A percentile compares a stretch with the other conserved stretches of the same genome.
Evolutionary conservation across 139 green algal genomes (phyloP).

Genomic region (Picochlorum sp.): DNA sequence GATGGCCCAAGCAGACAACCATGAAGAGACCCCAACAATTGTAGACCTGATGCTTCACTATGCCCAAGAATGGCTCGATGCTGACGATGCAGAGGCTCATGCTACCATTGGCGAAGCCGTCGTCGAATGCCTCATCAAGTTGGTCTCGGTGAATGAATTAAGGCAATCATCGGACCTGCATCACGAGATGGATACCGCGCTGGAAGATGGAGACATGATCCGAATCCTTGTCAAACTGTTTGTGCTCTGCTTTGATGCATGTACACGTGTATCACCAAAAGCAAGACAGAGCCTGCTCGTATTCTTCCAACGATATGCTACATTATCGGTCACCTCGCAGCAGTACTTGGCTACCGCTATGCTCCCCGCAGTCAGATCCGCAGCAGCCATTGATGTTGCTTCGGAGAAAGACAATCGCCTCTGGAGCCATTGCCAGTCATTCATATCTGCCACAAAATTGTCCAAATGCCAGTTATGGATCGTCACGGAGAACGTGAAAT

Average conservation of each 20-base stretch:
- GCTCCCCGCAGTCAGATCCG: slow-evolving; percentile 28
- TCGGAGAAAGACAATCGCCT: slow-evolving; percentile 3
- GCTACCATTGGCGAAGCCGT: slow-evolving; percentile 11
- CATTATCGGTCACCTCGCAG: slow-evolving; percentile 11
- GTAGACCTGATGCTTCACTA: slow-evolving; percentile 29
- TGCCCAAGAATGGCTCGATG: slow-evolving; percentile 20
- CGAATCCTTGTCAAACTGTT: slow-evolving; percentile 35
- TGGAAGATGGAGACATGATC: slow-evolving; percentile 24
- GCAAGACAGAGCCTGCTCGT: slow-evolving; percentile 44
- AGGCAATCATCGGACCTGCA: not conserved
- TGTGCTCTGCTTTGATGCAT: slow-evolving; percentile 35
- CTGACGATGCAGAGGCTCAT: not conserved
- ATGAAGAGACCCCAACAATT: slow-evolving; percentile 13
- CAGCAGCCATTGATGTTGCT: slow-evolving; percentile 14
- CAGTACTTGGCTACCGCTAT: slow-evolving; percentile 29
- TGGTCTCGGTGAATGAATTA: slow-evolving; percentile 29
- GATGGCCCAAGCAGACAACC: not conserved
- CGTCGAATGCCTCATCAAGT: slow-evolving; percentile 32
- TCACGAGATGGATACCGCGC: slow-evolving; percentile 5
- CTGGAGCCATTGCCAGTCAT: slow-evolving; percentile 23
- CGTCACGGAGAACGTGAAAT: slow-evolving; percentile 10
- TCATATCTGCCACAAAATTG: slow-evolving; percentile 25
- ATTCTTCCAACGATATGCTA: slow-evolving; percentile 48
- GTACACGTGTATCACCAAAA: slow-evolving; percentile 19
- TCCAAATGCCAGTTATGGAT: slow-evolving; percentile 20